Evolutionary conservation across 140 eudicot species (phyloP), one percentile per base, ranked within the genome.

Genomic region (Oenanthe javanica): DNA sequence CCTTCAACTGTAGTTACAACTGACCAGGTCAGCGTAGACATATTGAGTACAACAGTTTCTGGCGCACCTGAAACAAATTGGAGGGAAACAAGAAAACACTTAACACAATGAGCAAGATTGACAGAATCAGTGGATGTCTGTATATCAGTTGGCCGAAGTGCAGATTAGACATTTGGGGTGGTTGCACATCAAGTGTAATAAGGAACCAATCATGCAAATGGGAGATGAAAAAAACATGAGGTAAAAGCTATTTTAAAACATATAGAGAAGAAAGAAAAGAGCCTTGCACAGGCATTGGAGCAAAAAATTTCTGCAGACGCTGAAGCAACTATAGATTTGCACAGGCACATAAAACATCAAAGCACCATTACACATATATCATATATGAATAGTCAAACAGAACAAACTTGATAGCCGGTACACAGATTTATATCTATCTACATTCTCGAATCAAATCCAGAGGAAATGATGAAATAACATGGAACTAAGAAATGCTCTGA

Each of bases 1-100:
- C 98, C 98, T 88, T 93, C 83, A 69, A 89, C 94, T 79, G 90
- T 88, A 47, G 98, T 96, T 51, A 96, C 94, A 80, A 93, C 88
- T 15, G 99, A 96, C 99, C 99, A 96, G 70, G 86, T 89, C 80
- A 96, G 88, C 21, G 99, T 95, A 77, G 99, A 90, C 99, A 95
- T 95, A 88, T 95, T 95, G 42, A 95, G 96, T 83, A 91, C 99
- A 87, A 93, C 89, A 42, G 99, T 96, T 84, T 93, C 96, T 19
- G 97, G 86, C 76, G 86, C 99, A 69, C 99, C 99, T 96, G 90
- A 78, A 87, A 80, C 9, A 83, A 38, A 51, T 3, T 23, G 46
- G 50, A 77, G 13, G 38, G 21, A 72, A 10, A n/a, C 46, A 15
- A 80, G 27, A 12, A 18, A 40, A 15, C 14, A 66, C 73, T 51